These are phyloP conservation scores for Scutellaria galericulata DNA, from an alignment of 257 asterid species.

Conservation along the genomic window DNA sequence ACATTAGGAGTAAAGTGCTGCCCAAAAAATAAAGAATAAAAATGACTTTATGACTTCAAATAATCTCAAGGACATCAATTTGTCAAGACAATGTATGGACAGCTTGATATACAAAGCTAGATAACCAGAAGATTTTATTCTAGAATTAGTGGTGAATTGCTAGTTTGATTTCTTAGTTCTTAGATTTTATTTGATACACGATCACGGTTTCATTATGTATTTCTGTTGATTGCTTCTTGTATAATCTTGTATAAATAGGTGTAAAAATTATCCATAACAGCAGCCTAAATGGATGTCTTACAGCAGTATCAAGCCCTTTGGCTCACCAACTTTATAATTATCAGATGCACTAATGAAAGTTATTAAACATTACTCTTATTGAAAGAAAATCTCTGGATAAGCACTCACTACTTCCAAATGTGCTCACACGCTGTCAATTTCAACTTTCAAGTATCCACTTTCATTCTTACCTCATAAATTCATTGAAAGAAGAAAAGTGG, in stretches of 20 bases:
- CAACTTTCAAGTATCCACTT: conserved; percentile 16
- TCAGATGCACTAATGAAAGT: too few relatives aligned
- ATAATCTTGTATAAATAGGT: background rate
- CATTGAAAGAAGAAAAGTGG: conserved; percentile 1
- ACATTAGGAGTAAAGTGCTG: too few relatives aligned
- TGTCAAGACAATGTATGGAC: background rate
- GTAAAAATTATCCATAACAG: background rate
- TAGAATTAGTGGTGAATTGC: background rate
- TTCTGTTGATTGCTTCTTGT: background rate
- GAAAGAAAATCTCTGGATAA: background rate
- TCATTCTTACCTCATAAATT: background rate
- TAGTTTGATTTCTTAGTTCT: background rate
- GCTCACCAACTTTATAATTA: too few relatives aligned
- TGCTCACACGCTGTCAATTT: conserved; percentile 15
- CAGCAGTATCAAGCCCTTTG: too few relatives aligned
- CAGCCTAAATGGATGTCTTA: background rate
- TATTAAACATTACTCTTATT: too few relatives aligned
- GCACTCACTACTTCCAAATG: background rate
- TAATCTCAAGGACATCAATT: too few relatives aligned
- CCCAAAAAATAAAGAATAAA: too few relatives aligned
- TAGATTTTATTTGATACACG: background rate
- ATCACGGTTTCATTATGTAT: background rate
- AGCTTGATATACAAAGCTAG: background rate
- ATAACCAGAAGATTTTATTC: background rate
- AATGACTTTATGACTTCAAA: too few relatives aligned